These are phyloP conservation scores for Dactylis glomerata DNA, from an alignment of 176 grass and related monocot species.

Conservation along the genomic window DNA sequence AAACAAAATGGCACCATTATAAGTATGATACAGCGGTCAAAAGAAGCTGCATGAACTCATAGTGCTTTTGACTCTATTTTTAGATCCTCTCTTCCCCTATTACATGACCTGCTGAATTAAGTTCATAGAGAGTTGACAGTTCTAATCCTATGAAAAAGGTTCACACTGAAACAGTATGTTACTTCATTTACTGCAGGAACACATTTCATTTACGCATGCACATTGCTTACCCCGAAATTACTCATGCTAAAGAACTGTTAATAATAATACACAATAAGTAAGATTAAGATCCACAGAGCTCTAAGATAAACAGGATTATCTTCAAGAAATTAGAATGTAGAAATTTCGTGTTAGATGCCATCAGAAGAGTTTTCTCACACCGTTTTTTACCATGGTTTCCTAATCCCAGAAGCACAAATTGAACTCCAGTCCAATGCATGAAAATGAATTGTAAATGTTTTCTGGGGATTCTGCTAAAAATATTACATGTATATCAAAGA, in stretches of 20 bases:
- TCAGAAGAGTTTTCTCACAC: background rate
- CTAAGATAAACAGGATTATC: background rate
- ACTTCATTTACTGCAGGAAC: background rate
- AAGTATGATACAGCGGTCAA: slow-evolving; percentile 15
- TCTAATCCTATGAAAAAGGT: background rate
- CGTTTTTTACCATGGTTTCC: background rate
- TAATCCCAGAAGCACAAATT: slow-evolving; percentile 21
- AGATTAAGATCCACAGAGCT: background rate
- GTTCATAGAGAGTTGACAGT: slow-evolving; percentile 1
- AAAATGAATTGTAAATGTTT: background rate
- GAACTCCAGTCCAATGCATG: background rate
- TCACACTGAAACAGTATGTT: background rate
- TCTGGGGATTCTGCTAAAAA: background rate
- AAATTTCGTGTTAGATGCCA: background rate
- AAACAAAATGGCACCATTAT: slow-evolving; percentile 1
- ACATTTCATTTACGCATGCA: background rate
- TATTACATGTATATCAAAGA: background rate
- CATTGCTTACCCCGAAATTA: background rate
- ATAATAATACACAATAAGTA: background rate
- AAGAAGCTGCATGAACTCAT: slow-evolving; percentile 25
- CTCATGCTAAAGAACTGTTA: background rate
- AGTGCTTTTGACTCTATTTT: background rate
- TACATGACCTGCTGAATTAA: slow-evolving; percentile 14
- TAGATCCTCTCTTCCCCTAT: background rate
- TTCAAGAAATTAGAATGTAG: background rate